phyloP scores from a whole-genome alignment of 1,284 basidiomycete species.

The Papiliotrema terrestris region DNA sequence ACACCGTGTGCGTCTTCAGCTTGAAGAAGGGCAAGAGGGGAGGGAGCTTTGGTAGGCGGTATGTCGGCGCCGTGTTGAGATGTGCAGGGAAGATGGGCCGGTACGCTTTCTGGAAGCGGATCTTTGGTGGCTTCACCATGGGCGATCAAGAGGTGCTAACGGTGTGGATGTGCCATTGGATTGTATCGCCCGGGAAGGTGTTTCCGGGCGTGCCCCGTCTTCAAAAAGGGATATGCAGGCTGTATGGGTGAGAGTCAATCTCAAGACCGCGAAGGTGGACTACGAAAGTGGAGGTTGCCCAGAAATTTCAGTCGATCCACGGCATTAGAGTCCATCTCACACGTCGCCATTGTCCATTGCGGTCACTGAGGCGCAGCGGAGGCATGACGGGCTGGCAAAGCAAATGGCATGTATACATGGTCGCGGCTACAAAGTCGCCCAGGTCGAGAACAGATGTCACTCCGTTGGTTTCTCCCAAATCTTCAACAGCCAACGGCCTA shows the following conservation, averaged over 20 bases:
- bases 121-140: not conserved
- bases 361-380: too few relatives aligned
- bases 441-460: constrained; percentile 35
- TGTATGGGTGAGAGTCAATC: too few relatives aligned
- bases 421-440: not conserved
- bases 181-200: too few relatives aligned
- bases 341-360: too few relatives aligned
- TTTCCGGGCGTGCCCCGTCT: too few relatives aligned
- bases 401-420: constrained; percentile 1
- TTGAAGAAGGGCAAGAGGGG: constrained; percentile 59
- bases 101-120: not conserved
- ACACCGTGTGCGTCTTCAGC: constrained; percentile 64
- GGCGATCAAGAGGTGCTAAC: not conserved
- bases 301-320: not conserved
- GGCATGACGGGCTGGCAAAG: too few relatives aligned
- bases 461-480: constrained; percentile 47
- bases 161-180: not conserved
- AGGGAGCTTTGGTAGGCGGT: not conserved
- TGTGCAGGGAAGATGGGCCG: not conserved
- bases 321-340: too few relatives aligned
- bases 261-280: not conserved
- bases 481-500: constrained; percentile 37
- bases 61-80: not conserved
- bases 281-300: not conserved
- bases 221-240: too few relatives aligned